Conservation (phyloP, 257 asterid genomes). For the Nicotiana sylvestris region DNA sequence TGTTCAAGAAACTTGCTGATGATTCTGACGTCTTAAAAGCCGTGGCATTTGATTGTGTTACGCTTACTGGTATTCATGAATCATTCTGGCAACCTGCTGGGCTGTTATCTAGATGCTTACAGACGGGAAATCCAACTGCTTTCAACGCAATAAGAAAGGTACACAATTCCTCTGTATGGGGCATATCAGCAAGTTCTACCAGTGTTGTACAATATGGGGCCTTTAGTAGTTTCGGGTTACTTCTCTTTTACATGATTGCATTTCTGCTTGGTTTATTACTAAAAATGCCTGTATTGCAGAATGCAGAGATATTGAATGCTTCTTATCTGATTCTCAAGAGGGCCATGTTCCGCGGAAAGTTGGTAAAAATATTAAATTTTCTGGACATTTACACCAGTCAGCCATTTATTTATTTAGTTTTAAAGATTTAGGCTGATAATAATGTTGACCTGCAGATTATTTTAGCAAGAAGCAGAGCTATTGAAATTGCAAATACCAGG, state of each 20-base stretch:
- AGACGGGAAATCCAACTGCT: slow-evolving; percentile 16
- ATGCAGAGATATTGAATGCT: slow-evolving; percentile 22
- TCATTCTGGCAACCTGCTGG: slow-evolving; percentile 26
- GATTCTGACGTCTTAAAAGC: slow-evolving; percentile 21
- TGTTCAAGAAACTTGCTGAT: slow-evolving; percentile 26
- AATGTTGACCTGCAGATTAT: slow-evolving; percentile 9
- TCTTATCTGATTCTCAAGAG: slow-evolving; percentile 17
- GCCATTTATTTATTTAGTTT: neutral
- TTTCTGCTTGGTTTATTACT: neutral
- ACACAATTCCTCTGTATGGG: neutral
- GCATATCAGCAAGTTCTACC: neutral
- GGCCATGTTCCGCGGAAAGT: slow-evolving; percentile 13
- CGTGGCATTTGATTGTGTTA: slow-evolving; percentile 12
- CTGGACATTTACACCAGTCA: neutral
- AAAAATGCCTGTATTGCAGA: slow-evolving; percentile 16
- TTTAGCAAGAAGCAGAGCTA: slow-evolving; percentile 17
- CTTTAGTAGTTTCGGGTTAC: slow-evolving; percentile 1
- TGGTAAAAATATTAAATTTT: slow-evolving; percentile 10
- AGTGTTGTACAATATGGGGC: neutral
- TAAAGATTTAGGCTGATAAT: neutral
- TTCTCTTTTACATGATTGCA: slow-evolving; percentile 1
- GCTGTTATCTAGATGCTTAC: slow-evolving; percentile 23
- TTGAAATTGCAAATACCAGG: slow-evolving; percentile 25
- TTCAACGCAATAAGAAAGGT: slow-evolving; percentile 10
- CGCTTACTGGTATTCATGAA: slow-evolving; percentile 15